Conservation (phyloP, 495 filamentous ascomycete genomes). For the Hypomontagnella monticulosa region DNA sequence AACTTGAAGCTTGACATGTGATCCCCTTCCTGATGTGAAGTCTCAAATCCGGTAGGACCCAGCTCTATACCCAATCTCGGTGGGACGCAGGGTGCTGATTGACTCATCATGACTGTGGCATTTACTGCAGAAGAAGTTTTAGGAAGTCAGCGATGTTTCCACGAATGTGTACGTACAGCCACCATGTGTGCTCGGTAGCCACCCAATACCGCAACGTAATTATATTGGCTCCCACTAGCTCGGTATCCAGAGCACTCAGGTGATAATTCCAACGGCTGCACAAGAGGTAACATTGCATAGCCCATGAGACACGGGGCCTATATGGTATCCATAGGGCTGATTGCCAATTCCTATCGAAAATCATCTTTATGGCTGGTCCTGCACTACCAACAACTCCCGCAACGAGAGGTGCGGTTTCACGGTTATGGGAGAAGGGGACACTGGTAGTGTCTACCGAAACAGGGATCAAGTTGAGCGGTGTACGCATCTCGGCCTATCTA, state of each 20-base stretch:
- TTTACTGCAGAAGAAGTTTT: constrained; percentile 1
- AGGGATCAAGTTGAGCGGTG: neutral
- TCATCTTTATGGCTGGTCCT: constrained; percentile 5
- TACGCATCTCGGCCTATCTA: constrained; percentile 1
- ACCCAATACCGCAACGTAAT: constrained; percentile 10
- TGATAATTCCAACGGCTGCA: constrained; percentile 12
- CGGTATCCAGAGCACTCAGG: constrained; percentile 28
- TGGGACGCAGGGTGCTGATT: constrained; percentile 19
- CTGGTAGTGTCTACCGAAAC: constrained; percentile 14
- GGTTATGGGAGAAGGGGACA: neutral
- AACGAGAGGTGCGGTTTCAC: constrained; percentile 1
- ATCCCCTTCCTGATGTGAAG: constrained; percentile 8
- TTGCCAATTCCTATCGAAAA: neutral
- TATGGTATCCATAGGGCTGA: constrained; percentile 31
- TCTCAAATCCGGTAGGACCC: constrained; percentile 19
- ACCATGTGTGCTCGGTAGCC: constrained; percentile 19
- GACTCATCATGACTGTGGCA: constrained; percentile 7
- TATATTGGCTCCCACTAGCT: constrained; percentile 25
- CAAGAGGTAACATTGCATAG: constrained; percentile 23
- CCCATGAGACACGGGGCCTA: constrained; percentile 6
- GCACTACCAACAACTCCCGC: neutral
- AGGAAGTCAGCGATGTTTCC: constrained; percentile 3
- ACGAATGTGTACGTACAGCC: constrained; percentile 6
- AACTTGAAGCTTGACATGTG: constrained; percentile 26
- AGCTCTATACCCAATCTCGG: constrained; percentile 24